phyloP scores from a whole-genome alignment of 2,329 filamentous ascomycete genomes.

The Scedosporium minutisporum region DNA sequence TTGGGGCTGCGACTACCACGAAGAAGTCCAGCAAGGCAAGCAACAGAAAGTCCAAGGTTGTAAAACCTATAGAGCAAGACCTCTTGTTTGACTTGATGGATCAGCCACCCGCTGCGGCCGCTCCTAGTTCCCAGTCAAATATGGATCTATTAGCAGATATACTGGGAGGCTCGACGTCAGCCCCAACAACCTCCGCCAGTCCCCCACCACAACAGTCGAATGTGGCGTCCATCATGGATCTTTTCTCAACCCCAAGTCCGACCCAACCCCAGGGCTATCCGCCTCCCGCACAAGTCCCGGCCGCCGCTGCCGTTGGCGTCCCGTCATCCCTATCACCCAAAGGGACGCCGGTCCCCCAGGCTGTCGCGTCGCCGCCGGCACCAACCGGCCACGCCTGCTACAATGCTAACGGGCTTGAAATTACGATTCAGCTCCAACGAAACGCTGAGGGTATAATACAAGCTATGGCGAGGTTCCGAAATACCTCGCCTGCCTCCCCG shows the following conservation, averaged over 20 bases:
- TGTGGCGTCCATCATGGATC: conserved; percentile 75
- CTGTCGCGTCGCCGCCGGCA: conserved; percentile 12
- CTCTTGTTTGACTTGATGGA: conserved; percentile 89
- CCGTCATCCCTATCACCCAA: conserved; percentile 37
- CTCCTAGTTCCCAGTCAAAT: conserved; percentile 52
- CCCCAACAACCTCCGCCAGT: conserved; percentile 27
- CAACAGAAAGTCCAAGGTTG: conserved; percentile 65
- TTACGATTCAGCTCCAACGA: conserved; percentile 77
- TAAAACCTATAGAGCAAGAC: conserved; percentile 83
- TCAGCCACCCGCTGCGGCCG: conserved; percentile 45
- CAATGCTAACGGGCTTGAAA: conserved; percentile 71
- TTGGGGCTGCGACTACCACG: conserved; percentile 61
- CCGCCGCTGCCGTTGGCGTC: conserved; percentile 37
- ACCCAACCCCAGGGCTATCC: conserved; percentile 19
- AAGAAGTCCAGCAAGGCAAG: conserved; percentile 58
- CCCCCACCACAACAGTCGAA: conserved; percentile 47
- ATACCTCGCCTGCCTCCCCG: conserved; percentile 54
- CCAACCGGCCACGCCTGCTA: conserved; percentile 57
- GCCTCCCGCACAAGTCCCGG: conserved; percentile 20
- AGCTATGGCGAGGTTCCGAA: conserved; percentile 74
- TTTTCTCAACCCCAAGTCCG: conserved; percentile 52
- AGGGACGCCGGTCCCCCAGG: conserved; percentile 25
- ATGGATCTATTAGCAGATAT: conserved; percentile 88
- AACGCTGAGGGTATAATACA: conserved; percentile 72
- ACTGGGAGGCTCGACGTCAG: conserved; percentile 51